Evolutionary conservation across 495 filamentous ascomycete genomes (phyloP).

Genomic region (Xylaria bambusicola): DNA sequence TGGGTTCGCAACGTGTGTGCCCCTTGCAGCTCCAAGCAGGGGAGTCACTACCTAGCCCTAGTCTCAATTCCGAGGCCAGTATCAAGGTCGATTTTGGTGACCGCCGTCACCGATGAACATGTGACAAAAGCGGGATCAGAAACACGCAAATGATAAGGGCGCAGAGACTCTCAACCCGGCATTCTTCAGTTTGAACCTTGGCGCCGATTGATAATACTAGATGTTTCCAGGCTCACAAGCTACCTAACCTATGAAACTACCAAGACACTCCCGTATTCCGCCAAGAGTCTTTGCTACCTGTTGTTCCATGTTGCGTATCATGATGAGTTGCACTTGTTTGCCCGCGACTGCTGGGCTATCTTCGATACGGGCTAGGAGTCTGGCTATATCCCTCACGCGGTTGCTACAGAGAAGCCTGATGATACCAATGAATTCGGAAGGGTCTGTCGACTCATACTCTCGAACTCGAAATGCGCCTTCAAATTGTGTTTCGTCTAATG

Average conservation of each 20-base stretch:
- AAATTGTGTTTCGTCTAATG: not conserved
- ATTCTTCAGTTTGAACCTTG: no score
- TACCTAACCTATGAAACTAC: not conserved
- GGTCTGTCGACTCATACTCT: not conserved
- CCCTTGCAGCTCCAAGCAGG: no score
- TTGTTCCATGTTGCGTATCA: not conserved
- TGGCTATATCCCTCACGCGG: not conserved
- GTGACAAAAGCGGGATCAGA: no score
- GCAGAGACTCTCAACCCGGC: no score
- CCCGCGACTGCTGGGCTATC: not conserved
- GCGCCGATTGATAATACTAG: no score
- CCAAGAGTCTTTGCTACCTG: not conserved
- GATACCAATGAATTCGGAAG: not conserved
- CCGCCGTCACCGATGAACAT: no score
- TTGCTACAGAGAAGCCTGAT: not conserved
- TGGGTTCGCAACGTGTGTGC: no score
- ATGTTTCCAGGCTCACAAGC: no score
- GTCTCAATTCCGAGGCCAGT: no score
- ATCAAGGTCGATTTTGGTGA: no score
- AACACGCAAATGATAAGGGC: no score
- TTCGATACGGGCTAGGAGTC: not conserved
- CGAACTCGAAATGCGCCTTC: not conserved
- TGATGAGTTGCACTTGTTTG: not conserved
- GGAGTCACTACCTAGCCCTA: no score
- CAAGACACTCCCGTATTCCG: not conserved